These are phyloP conservation scores for Sporothrix schenckii DNA, from an alignment of 2,329 filamentous ascomycete genomes.

Conservation along the genomic window DNA sequence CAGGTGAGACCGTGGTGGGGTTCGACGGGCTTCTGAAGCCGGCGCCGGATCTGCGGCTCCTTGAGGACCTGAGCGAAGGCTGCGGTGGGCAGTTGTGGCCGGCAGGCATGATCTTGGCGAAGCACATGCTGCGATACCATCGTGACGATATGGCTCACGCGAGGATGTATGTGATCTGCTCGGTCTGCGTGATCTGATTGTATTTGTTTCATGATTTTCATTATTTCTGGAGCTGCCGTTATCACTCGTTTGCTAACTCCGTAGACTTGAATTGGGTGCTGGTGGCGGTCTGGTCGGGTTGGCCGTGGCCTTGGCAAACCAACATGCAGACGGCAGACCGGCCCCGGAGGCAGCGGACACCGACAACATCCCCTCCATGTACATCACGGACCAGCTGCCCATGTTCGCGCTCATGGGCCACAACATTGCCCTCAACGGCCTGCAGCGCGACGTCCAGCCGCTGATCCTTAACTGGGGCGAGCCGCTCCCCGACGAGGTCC, in stretches of 20 bases:
- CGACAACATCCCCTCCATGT: slow-evolving; percentile 54
- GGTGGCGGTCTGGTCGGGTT: slow-evolving; percentile 85
- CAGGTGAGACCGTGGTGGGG: slow-evolving; percentile 56
- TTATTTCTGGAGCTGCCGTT: too few species aligned
- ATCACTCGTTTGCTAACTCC: background rate
- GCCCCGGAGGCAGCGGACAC: background rate
- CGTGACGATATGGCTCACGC: slow-evolving; percentile 63
- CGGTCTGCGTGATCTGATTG: background rate
- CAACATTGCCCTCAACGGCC: slow-evolving; percentile 80
- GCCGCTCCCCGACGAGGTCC: slow-evolving; percentile 56
- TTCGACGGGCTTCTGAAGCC: slow-evolving; percentile 71
- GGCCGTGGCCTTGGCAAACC: slow-evolving; percentile 60
- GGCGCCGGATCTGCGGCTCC: slow-evolving; percentile 68
- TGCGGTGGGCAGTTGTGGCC: slow-evolving; percentile 96
- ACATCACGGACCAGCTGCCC: slow-evolving; percentile 82
- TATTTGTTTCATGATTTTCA: background rate
- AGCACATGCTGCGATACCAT: slow-evolving; percentile 80
- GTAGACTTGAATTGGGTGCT: slow-evolving; percentile 85
- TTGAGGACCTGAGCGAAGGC: slow-evolving; percentile 82
- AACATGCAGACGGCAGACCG: background rate
- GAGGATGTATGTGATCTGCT: slow-evolving; percentile 64
- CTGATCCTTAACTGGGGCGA: slow-evolving; percentile 79
- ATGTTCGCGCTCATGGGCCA: slow-evolving; percentile 85
- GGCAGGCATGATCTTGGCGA: slow-evolving; percentile 83
- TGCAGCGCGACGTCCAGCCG: slow-evolving; percentile 65